Evolutionary conservation across 1,139 yeast species (phyloP), one percentile per base, ranked within the genome.

Genomic region (Suhomyces bribrorum): DNA sequence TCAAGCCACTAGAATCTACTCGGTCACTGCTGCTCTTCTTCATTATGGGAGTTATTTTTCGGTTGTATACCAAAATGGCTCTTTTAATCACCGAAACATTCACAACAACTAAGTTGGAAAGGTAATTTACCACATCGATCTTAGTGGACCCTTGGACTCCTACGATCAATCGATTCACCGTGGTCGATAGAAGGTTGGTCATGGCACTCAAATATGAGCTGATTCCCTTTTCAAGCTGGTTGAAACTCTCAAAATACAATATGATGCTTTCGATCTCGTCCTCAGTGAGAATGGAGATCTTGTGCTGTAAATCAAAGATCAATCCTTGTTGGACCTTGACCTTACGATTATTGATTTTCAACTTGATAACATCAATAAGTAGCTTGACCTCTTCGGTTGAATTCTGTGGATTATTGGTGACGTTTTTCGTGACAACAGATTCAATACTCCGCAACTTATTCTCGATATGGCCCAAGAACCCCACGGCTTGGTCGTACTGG

Each of bases 401-500:
- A 14, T 37, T 38, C 5, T 36, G 33, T 8, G 35, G 22, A 20
- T 22, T 34, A 20, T 32, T 41, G 26, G 28, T 32, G 34, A 36
- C 34, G 34, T 45, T 46, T 7, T 47, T 34, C 12, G 41, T 46
- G 14, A 48, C 34, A 7, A 48, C 49, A 7, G 43, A 27, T 32
- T 56, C 59, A 5, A 53, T 44, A n/a, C 40, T 37, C 13, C 43
- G 39, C 22, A 71, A 50, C 38, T 66, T 66, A 11, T 59, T 51
- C 36, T 72, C 75, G 18, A 74, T 66, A 45, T 69, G 72, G 14
- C 66, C 61, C 33, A 81, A 66, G 27, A 73, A 58, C 4, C 76
- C 78, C 2, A 80, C 83, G 0, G 86, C 80, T 35, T 69, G 77
- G 16, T 64, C 61, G 51, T 73, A 81, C 43, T 73, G 72, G 43